Evolutionary conservation across 257 asterid genomes (phyloP), one percentile per base, ranked within the genome.

Genomic region (Echium plantagineum): DNA sequence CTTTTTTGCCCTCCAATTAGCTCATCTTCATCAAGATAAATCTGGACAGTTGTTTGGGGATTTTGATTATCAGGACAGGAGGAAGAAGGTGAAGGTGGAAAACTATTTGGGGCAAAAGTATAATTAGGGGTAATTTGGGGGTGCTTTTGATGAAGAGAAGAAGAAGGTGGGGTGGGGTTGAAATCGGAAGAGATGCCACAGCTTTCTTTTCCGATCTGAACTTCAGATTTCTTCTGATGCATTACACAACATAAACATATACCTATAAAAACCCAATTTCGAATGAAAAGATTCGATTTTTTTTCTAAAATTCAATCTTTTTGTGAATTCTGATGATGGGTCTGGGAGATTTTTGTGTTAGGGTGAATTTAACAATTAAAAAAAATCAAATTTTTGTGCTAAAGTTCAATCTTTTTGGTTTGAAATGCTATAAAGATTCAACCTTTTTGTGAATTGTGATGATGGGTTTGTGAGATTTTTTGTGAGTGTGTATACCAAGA

Each of bases 121-220:
- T 69, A 73, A 71, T 68, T 69, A 24, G 63, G 76, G 2, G 71
- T 61, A 56, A 71, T 17, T 13, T 72, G 78, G 19, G 82, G 81
- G 72, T 80, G 87, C 31, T 82, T 84, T 58, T 86, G 85, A 66
- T 82, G 79, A 15, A 80, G 80, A 52, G 76, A 55, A 52, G 77
- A 63, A 20, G 15, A 42, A 56, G 83, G 84, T 18, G 94, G 85
- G 60, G 83, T 83, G 0, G 95, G 89, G 78, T 83, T 81, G 85
- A 87, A 90, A 90, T 90, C 97, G 94, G 94, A 90, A 90, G 97
- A 87, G 86, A 90, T 32, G 94, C 97, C 81, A 53, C 80, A 79
- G 94, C 97, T 90, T 90, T 90, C 97, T 79, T 86, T 90, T 85
- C 97, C 96, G 94, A 87, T 90, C 86, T 90, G 97, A 74, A 80